These are phyloP conservation scores for Sequoiadendron giganteum DNA, from an alignment of 75 land plant genomes.

Conservation along the genomic window DNA sequence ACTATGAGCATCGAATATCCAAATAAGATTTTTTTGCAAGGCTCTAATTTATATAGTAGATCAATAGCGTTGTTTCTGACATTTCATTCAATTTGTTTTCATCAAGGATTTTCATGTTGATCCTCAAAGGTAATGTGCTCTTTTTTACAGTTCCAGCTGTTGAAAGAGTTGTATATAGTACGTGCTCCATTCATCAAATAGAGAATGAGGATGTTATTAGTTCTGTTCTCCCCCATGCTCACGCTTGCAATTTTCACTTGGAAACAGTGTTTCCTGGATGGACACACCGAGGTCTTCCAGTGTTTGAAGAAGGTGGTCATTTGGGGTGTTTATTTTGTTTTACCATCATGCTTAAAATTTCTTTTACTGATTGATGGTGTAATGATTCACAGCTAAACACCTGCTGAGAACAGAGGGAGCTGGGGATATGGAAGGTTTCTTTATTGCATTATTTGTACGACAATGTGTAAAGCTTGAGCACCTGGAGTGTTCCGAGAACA, in stretches of 20 bases:
- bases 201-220: slow-evolving; percentile 92
- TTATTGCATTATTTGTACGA: slow-evolving; percentile 74
- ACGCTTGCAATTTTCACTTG: slow-evolving; percentile 57
- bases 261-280: slow-evolving; percentile 68
- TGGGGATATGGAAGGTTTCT: slow-evolving; percentile 89
- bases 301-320: slow-evolving; percentile 78
- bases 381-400: slow-evolving; percentile 50
- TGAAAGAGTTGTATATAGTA: slow-evolving; percentile 91
- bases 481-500: neutral
- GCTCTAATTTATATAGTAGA: neutral
- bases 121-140: neutral
- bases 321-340: neutral
- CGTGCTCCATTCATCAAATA: slow-evolving; percentile 80
- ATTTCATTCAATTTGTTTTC: neutral
- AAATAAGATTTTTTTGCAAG: neutral
- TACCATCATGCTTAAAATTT: neutral
- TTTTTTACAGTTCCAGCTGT: slow-evolving; percentile 75
- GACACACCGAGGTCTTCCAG: slow-evolving; percentile 89
- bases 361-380: neutral
- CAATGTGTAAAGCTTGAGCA: neutral
- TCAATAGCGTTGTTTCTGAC: neutral
- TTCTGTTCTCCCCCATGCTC: slow-evolving; percentile 66
- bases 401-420: slow-evolving; percentile 70
- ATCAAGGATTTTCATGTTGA: neutral
- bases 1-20: neutral